These are phyloP conservation scores for Arctostaphylos glauca DNA, from an alignment of 148 eudicot genomes.

Conservation along the genomic window DNA sequence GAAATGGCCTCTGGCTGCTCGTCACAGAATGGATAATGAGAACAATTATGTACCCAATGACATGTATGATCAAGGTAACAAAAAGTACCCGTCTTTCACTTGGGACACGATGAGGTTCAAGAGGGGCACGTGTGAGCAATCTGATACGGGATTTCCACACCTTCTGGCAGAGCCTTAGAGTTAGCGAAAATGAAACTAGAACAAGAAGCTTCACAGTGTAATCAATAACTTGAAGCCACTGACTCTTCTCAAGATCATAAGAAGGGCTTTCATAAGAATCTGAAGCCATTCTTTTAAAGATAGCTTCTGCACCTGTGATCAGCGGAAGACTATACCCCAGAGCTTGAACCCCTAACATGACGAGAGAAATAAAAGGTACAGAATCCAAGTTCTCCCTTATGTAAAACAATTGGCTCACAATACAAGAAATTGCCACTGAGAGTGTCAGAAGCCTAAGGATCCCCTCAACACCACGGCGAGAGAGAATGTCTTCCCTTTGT, in stretches of 20 bases:
- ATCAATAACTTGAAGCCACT: conserved; percentile 53
- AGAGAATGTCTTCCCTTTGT: conserved; percentile 73
- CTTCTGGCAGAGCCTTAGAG: conserved; percentile 67
- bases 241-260: conserved; percentile 52
- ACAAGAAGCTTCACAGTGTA: conserved; percentile 71
- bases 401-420: conserved; percentile 63
- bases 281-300: conserved; percentile 37
- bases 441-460: conserved; percentile 67
- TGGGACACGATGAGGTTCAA: conserved; percentile 54
- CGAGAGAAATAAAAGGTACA: conserved; percentile 71
- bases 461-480: conserved; percentile 69
- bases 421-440: conserved; percentile 54
- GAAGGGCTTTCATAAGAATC: conserved; percentile 40
- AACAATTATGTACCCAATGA: conserved; percentile 54
- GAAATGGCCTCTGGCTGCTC: conserved; percentile 41
- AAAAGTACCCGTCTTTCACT: conserved; percentile 58
- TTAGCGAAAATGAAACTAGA: conserved; percentile 54
- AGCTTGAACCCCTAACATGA: conserved; percentile 86
- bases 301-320: conserved; percentile 57
- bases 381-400: conserved; percentile 41
- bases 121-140: conserved; percentile 43
- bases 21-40: conserved; percentile 47
- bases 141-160: conserved; percentile 71
- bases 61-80: conserved; percentile 47
- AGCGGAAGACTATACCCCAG: conserved; percentile 79